phyloP scores from a whole-genome alignment of 139 green algal species.

The Volvox africanus region DNA sequence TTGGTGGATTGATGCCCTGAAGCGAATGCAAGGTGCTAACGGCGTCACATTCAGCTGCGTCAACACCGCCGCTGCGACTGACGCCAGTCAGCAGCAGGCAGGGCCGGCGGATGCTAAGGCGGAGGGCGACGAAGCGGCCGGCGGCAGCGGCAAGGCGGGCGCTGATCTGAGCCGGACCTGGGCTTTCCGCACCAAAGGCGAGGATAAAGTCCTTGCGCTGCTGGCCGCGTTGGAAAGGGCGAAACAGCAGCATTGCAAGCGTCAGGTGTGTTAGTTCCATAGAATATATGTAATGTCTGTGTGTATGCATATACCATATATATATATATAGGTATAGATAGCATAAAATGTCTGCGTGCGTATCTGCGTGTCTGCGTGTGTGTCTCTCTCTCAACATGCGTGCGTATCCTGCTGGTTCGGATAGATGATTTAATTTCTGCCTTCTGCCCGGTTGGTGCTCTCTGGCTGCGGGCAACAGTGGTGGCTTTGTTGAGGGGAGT shows the following conservation, averaged over 20 bases:
- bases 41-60: slow-evolving; percentile 85
- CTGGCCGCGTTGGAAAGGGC: slow-evolving; percentile 40
- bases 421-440: too few relatives aligned
- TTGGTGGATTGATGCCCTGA: not conserved
- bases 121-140: not conserved
- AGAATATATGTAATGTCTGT: too few relatives aligned
- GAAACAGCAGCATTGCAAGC: slow-evolving; percentile 16
- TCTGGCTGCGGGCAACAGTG: too few relatives aligned
- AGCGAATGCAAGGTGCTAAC: slow-evolving; percentile 84
- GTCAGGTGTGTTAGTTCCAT: not conserved
- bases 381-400: too few relatives aligned
- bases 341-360: too few relatives aligned
- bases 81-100: not conserved
- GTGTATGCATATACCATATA: too few relatives aligned
- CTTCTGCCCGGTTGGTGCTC: too few relatives aligned
- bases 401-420: too few relatives aligned
- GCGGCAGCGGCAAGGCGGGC: not conserved
- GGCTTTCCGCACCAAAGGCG: slow-evolving; percentile 49
- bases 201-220: slow-evolving; percentile 47
- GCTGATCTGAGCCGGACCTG: slow-evolving; percentile 29
- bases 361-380: too few relatives aligned
- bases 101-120: slow-evolving; percentile 16
- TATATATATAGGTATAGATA: too few relatives aligned
- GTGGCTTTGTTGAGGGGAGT: too few relatives aligned
- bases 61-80: slow-evolving; percentile 67